A percentile compares a stretch with the other conserved stretches of the same genome.
Evolutionary conservation across 202 grass and related monocot genomes (phyloP).

Genomic region (Hordeum pubiflorum): DNA sequence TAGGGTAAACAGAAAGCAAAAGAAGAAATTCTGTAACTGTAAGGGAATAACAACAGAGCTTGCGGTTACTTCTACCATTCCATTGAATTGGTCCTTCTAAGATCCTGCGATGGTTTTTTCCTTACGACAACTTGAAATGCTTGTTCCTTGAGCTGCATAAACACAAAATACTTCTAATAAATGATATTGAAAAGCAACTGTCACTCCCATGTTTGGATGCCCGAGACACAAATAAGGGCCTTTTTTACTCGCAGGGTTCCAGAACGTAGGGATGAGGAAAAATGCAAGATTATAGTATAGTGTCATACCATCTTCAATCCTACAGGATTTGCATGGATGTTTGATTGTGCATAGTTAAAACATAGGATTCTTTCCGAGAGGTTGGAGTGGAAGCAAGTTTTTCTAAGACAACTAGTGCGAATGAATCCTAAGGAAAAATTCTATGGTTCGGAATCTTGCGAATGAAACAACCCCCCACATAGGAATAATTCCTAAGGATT

Average conservation of each 20-base stretch:
- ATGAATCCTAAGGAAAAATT: neutral
- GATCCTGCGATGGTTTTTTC: conserved; percentile 42
- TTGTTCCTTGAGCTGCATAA: conserved; percentile 67
- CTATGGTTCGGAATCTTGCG: neutral
- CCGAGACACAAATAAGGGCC: neutral
- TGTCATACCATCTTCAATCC: no score
- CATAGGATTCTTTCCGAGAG: neutral
- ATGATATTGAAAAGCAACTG: neutral
- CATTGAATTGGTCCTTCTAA: conserved; percentile 68
- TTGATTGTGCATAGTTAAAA: neutral
- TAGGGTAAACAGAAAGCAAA: conserved; percentile 21
- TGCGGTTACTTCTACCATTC: conserved; percentile 58
- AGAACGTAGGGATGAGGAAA: neutral
- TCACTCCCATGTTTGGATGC: neutral
- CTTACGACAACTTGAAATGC: conserved; percentile 41
- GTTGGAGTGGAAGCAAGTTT: neutral
- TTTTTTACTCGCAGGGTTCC: no score
- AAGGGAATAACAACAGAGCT: conserved; percentile 24
- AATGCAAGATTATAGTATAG: neutral
- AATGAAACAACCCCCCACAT: neutral
- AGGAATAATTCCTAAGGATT: neutral
- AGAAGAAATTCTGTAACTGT: conserved; percentile 17
- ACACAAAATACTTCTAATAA: neutral
- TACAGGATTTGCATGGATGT: no score
- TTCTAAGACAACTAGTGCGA: neutral